Evolutionary conservation across 1,284 basidiomycete genomes (phyloP).

Genomic region (Mycosarcoma mackinlayi): DNA sequence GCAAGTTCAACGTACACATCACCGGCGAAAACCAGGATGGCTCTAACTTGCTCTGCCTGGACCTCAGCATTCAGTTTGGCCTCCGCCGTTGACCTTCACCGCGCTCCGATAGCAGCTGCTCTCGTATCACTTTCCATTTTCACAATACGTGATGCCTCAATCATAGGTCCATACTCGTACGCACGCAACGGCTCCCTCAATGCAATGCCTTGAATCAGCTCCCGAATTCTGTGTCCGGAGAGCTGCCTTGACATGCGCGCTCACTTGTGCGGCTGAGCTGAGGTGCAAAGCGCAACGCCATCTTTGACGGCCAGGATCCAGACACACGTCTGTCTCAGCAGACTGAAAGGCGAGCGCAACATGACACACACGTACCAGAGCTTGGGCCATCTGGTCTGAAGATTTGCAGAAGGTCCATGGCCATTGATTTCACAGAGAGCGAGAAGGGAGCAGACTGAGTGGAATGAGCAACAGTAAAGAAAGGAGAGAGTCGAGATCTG

Average conservation of each 20-base stretch:
- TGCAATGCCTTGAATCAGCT: neutral
- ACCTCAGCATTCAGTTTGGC: conserved; percentile 75
- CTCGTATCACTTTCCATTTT: neutral
- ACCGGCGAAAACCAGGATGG: conserved; percentile 81
- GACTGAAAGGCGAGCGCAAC: too few relatives aligned
- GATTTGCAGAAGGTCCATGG: conserved; percentile 2
- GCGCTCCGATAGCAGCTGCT: neutral
- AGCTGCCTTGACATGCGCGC: neutral
- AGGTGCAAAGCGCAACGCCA: too few relatives aligned
- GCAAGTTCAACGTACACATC: conserved; percentile 82
- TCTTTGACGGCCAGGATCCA: too few relatives aligned
- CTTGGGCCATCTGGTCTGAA: neutral
- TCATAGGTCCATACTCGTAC: neutral
- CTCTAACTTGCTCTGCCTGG: conserved; percentile 81
- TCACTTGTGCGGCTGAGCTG: too few relatives aligned
- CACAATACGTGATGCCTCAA: neutral
- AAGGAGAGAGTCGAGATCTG: neutral
- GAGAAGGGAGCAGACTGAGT: neutral
- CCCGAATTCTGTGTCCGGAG: neutral
- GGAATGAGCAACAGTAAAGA: neutral
- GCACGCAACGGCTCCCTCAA: conserved; percentile 1
- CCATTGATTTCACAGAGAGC: neutral
- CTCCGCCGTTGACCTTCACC: conserved; percentile 25
- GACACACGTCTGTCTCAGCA: too few relatives aligned
- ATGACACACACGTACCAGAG: neutral